These are phyloP conservation scores for Hypoxylon sp. DNA, from an alignment of 2,329 filamentous ascomycete genomes.

Conservation along the genomic window DNA sequence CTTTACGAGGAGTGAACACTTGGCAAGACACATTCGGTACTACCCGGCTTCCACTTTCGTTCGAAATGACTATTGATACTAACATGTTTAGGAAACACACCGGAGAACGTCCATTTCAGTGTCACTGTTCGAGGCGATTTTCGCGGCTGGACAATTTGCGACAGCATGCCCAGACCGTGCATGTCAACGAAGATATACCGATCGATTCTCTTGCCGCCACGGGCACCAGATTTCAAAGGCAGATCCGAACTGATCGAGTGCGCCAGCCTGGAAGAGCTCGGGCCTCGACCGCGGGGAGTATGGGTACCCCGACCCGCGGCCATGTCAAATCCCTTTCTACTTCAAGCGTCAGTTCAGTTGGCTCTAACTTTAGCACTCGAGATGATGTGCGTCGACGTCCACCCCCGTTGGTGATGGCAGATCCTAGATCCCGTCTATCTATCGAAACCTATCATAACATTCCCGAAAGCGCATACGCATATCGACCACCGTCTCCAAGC, in stretches of 20 bases:
- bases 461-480: constrained; percentile 75
- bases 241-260: constrained; percentile 89
- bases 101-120: constrained; percentile 95
- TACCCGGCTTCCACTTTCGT: constrained; percentile 46
- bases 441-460: constrained; percentile 78
- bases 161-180: constrained; percentile 97
- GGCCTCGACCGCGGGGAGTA: constrained; percentile 82
- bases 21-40: constrained; percentile 93
- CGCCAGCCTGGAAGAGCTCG: constrained; percentile 81
- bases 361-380: constrained; percentile 75
- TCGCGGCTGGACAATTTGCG: constrained; percentile 94
- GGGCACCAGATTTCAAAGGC: constrained; percentile 90
- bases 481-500: constrained; percentile 76
- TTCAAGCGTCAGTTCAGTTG: constrained; percentile 83
- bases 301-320: constrained; percentile 78
- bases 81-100: constrained; percentile 84
- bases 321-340: constrained; percentile 89
- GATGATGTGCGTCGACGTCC: constrained; percentile 80
- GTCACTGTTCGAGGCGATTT: constrained; percentile 93
- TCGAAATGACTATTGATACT: constrained; percentile 41
- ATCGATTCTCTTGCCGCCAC: constrained; percentile 93
- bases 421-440: constrained; percentile 76
- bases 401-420: constrained; percentile 86
- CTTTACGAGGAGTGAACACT: constrained; percentile 95
- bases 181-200: constrained; percentile 97